Conservation (phyloP, 768 basidiomycete species). For the Favolaschia claudopus region DNA sequence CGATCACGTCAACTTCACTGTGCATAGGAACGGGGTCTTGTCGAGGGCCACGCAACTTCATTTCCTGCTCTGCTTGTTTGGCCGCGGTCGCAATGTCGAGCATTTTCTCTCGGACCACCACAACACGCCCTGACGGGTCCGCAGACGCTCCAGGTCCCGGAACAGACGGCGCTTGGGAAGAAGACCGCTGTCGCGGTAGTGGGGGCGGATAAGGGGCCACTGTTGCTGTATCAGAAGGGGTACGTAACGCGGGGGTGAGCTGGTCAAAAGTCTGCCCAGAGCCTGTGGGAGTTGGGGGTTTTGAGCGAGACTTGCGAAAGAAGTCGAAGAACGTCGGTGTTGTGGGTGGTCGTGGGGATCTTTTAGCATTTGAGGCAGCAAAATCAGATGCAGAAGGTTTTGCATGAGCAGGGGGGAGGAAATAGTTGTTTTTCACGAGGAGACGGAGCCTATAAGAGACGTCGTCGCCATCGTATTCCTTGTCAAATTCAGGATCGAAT, state of each 20-base stretch:
- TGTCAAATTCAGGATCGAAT: slow-evolving; percentile 56
- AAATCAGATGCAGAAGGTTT: slow-evolving; percentile 80
- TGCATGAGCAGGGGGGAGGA: slow-evolving; percentile 85
- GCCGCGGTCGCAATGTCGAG: slow-evolving; percentile 73
- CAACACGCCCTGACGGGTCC: slow-evolving; percentile 65
- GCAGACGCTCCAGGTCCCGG: slow-evolving; percentile 43
- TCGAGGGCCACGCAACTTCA: slow-evolving; percentile 61
- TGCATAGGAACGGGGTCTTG: slow-evolving; percentile 44
- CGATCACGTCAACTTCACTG: slow-evolving; percentile 64
- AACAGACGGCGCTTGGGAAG: slow-evolving; percentile 48
- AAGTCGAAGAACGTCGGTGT: slow-evolving; percentile 73
- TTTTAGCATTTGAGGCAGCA: slow-evolving; percentile 55
- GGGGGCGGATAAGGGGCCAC: slow-evolving; percentile 48
- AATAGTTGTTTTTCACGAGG: slow-evolving; percentile 88
- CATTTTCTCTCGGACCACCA: slow-evolving; percentile 87
- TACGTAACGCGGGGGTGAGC: slow-evolving; percentile 59
- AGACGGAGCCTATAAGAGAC: slow-evolving; percentile 85
- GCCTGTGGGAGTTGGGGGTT: slow-evolving; percentile 59
- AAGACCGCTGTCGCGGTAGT: slow-evolving; percentile 44
- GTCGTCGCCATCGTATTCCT: slow-evolving; percentile 74
- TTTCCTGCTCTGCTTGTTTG: slow-evolving; percentile 77
- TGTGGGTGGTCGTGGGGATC: slow-evolving; percentile 44
- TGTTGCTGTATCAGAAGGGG: slow-evolving; percentile 71
- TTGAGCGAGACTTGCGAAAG: slow-evolving; percentile 67
- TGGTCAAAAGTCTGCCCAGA: slow-evolving; percentile 44